Percentiles rank a stretch among this genome's conserved stretches.
These are phyloP conservation scores for Fusarium protoensiforme DNA, from an alignment of 2,329 filamentous ascomycete species.

Conservation along the genomic window DNA sequence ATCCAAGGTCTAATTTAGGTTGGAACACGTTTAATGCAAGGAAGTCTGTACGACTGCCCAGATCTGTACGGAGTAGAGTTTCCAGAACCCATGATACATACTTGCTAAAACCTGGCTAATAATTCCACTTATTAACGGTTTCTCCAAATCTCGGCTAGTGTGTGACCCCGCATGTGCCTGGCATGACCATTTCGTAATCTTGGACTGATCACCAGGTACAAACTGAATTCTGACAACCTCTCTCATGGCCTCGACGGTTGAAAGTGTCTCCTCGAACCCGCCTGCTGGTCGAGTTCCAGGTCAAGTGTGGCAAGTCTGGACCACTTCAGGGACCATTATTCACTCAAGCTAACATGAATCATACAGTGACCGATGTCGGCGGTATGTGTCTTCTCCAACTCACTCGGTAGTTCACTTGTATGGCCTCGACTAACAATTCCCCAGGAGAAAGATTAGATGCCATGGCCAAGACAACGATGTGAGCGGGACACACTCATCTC, in stretches of 20 bases:
- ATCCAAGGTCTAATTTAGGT: too few species aligned
- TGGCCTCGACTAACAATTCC: background rate
- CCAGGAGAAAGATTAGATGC: constrained; percentile 25
- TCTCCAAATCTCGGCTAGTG: background rate
- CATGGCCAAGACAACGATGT: constrained; percentile 13
- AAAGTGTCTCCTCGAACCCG: background rate
- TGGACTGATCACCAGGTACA: background rate
- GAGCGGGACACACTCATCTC: too few species aligned
- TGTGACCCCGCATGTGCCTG: constrained; percentile 9
- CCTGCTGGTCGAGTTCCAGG: constrained; percentile 2
- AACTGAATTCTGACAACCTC: background rate
- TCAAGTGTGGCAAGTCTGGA: constrained; percentile 15
- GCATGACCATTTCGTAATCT: background rate
- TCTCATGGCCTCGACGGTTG: background rate
- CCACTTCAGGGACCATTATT: too few species aligned
- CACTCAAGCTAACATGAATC: background rate
- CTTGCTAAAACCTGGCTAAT: background rate
- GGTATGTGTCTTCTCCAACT: background rate
- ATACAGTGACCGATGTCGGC: constrained; percentile 22
- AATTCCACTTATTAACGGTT: background rate
- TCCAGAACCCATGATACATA: background rate
- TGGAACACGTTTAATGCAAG: background rate
- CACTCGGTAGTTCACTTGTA: background rate
- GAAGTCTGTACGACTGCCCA: background rate
- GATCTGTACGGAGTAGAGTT: too few species aligned